Evolutionary conservation across 805 yeast species (phyloP), one percentile per base, ranked within the genome.

Genomic region (Saitoella complicata): DNA sequence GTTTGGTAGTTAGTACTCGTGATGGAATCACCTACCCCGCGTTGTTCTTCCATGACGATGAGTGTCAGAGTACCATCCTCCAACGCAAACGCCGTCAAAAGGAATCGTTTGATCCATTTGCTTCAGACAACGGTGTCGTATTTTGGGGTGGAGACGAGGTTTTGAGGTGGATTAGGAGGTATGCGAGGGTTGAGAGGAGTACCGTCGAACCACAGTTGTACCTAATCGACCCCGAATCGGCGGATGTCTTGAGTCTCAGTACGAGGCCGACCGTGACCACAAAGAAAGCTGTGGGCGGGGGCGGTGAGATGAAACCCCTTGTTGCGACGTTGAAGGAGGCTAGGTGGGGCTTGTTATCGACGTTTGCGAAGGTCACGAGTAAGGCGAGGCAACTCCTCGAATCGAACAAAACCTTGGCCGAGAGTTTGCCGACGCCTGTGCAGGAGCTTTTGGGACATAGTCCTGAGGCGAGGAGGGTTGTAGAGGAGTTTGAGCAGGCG

Each of bases 101-200:
- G 54, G 65, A 71, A 9, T 32, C 31, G 5, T 85, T 87, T 58
- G 82, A 80, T 47, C 86, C 94, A 0, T 87, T 85, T 58, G 72
- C 73, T 10, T 21, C 21, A 21, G 42, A 49, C n/a, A 46, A 46
- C 32, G 51, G 52, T 30, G 69, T 68, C 21, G 58, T 84, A 37
- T 81, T 77, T 52, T 91, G 97, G 96, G 98, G 99, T 13, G 99
- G 96, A 1, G 73, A 71, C 38, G 80, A 82, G 52, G 78, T 91
- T 47, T 61, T 84, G 47, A 65, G 68, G 39, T 70, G 67, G 9
- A 61, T 91, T 37, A 63, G 67, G 32, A 60, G 63, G 37, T 68
- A 71, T 49, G 75, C 81, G 32, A 76, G 74, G 46, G 60, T 85
- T 31, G 85, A 80, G 52, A 71, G 69, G 49, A 76, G 93, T 0